A percentile compares a stretch with the other conserved stretches of the same genome.
Evolutionary conservation across 345 rosid species (phyloP).

Genomic region (Eutrema yunnanense): DNA sequence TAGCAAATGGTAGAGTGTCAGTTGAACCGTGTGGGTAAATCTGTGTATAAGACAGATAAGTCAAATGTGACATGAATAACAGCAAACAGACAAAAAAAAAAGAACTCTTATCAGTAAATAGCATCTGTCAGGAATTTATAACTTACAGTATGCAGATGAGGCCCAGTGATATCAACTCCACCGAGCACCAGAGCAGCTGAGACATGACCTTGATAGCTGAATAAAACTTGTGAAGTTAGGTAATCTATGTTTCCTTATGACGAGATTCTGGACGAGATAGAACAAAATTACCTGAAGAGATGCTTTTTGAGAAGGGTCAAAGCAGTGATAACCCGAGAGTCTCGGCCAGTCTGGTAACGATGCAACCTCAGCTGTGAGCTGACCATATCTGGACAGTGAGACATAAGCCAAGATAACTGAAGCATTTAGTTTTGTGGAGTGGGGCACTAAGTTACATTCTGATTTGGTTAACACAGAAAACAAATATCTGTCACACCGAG

Average conservation of each 20-base stretch:
- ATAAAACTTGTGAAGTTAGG: constrained; percentile 20
- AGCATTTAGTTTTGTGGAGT: neutral
- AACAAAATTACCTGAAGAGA: constrained; percentile 53
- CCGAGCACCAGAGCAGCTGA: constrained; percentile 79
- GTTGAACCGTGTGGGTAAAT: constrained; percentile 87
- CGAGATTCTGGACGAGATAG: neutral
- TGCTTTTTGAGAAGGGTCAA: constrained; percentile 76
- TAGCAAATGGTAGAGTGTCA: constrained; percentile 80
- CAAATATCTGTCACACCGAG: neutral
- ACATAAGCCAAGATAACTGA: neutral
- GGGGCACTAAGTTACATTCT: neutral
- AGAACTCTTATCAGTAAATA: neutral
- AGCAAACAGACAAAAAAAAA: neutral
- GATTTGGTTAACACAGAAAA: neutral
- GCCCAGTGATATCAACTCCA: constrained; percentile 82
- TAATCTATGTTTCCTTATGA: neutral
- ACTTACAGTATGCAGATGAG: constrained; percentile 76
- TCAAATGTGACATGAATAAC: constrained; percentile 1
- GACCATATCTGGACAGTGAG: constrained; percentile 55
- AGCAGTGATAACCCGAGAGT: constrained; percentile 76
- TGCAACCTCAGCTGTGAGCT: constrained; percentile 84
- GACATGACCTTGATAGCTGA: constrained; percentile 76
- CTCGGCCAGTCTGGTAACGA: constrained; percentile 72
- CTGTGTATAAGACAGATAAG: constrained; percentile 28
- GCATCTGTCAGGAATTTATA: neutral